Conservation (phyloP, 164 flowering plant genomes). For the Platanus orientalis region DNA sequence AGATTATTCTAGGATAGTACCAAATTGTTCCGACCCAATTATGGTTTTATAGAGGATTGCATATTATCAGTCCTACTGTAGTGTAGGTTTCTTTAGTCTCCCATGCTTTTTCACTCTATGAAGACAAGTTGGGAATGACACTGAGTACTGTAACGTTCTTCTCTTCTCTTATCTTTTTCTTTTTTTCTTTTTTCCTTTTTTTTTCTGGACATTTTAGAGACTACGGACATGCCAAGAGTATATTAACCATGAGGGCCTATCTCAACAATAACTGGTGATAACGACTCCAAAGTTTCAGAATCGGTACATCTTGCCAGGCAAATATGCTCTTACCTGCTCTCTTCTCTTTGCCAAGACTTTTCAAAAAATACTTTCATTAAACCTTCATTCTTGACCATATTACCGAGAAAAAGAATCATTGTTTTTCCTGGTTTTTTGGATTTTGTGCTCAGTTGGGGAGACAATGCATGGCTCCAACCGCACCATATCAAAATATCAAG, state of each 20-base stretch:
- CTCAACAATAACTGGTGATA: constrained; percentile 72
- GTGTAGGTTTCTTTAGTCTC: not conserved
- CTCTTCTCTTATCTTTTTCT: not conserved
- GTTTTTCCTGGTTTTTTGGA: not conserved
- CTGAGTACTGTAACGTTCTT: not conserved
- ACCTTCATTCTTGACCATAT: too few relatives aligned
- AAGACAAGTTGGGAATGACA: constrained; percentile 11
- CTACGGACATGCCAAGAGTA: constrained; percentile 67
- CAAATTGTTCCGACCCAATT: not conserved
- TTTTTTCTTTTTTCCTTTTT: not conserved
- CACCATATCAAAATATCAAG: constrained; percentile 37
- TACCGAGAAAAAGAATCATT: too few relatives aligned
- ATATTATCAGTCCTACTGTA: not conserved
- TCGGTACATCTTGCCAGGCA: constrained; percentile 81
- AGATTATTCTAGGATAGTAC: not conserved
- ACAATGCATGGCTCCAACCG: constrained; percentile 36
- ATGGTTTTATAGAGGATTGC: not conserved
- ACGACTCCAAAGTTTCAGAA: constrained; percentile 74
- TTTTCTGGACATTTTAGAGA: constrained; percentile 40
- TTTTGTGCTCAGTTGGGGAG: constrained; percentile 45
- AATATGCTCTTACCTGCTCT: constrained; percentile 7
- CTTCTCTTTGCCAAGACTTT: not conserved
- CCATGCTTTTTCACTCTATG: not conserved
- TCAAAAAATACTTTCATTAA: not conserved
- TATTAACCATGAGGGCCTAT: constrained; percentile 65